Conservation (phyloP, 1,284 basidiomycete genomes). For the Papiliotrema flavescens region DNA sequence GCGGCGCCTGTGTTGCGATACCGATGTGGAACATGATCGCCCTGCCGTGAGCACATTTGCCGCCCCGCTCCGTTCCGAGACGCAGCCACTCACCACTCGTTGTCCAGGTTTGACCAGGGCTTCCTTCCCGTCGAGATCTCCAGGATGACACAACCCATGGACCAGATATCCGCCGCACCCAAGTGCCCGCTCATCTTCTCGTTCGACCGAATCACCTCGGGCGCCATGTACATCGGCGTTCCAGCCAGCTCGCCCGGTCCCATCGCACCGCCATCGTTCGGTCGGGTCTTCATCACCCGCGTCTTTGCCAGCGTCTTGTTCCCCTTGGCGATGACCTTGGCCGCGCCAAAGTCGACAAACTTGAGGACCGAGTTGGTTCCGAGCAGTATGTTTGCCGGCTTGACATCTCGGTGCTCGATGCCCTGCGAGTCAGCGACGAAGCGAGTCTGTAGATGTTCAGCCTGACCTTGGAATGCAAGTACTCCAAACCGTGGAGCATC, state of each 20-base stretch:
- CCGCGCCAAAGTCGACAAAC: conserved; percentile 97
- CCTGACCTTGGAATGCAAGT: conserved; percentile 72
- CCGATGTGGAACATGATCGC: conserved; percentile 99
- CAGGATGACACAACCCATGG: conserved; percentile 87
- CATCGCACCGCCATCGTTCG: conserved; percentile 55
- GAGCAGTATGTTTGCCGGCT: conserved; percentile 96
- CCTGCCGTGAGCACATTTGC: conserved; percentile 52
- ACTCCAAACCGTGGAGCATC: conserved; percentile 92
- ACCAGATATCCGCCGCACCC: conserved; percentile 99
- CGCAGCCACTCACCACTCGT: conserved; percentile 77
- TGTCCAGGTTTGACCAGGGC: conserved; percentile 98
- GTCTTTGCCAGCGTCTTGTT: conserved; percentile 77
- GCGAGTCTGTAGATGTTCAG: background rate
- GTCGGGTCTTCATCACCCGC: conserved; percentile 31
- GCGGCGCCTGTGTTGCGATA: conserved; percentile 93
- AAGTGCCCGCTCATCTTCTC: conserved; percentile 64
- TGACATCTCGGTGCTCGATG: conserved; percentile 95
- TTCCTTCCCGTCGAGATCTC: conserved; percentile 95
- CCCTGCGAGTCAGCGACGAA: conserved; percentile 49
- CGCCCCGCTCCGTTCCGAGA: background rate
- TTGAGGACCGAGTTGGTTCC: conserved; percentile 88
- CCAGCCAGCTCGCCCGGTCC: conserved; percentile 69
- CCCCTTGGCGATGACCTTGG: conserved; percentile 94
- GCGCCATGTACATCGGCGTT: conserved; percentile 99
- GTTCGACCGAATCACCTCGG: conserved; percentile 89